Evolutionary conservation across 78 protist genomes (phyloP).

Genomic region (Protostelium mycophagum): DNA sequence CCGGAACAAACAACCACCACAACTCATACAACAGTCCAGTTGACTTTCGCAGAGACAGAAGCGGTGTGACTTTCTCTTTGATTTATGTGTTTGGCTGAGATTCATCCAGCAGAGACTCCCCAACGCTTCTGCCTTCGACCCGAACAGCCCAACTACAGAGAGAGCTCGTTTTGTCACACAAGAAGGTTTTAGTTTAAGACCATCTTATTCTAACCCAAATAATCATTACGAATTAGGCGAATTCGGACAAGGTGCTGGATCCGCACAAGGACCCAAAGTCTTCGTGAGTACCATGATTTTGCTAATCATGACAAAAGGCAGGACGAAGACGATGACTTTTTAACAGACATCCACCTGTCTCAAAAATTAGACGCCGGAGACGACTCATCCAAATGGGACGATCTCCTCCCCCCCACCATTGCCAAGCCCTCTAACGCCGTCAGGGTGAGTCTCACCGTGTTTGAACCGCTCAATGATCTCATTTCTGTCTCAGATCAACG

Average conservation of each 20-base stretch:
- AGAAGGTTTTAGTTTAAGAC: background rate
- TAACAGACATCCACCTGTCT: background rate
- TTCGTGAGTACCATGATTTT: background rate
- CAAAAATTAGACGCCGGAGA: background rate
- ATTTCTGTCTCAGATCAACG: conserved; percentile 9
- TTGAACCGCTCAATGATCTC: background rate
- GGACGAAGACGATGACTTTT: background rate
- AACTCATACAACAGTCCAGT: too few relatives aligned
- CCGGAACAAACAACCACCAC: too few relatives aligned
- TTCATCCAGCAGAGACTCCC: background rate
- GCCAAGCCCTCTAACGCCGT: conserved; percentile 19
- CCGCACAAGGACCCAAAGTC: background rate
- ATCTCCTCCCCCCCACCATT: background rate
- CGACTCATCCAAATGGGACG: background rate
- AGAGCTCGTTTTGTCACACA: background rate
- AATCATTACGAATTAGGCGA: background rate
- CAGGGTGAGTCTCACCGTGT: conserved; percentile 19
- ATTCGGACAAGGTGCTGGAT: too few relatives aligned
- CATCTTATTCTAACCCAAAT: background rate
- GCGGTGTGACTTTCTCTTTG: too few relatives aligned
- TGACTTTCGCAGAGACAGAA: too few relatives aligned
- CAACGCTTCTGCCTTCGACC: background rate
- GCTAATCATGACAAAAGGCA: background rate
- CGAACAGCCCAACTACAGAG: background rate
- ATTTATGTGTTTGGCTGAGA: too few relatives aligned